Conservation (phyloP, 768 basidiomycete species). For the Agrocybe chaxingu region DNA sequence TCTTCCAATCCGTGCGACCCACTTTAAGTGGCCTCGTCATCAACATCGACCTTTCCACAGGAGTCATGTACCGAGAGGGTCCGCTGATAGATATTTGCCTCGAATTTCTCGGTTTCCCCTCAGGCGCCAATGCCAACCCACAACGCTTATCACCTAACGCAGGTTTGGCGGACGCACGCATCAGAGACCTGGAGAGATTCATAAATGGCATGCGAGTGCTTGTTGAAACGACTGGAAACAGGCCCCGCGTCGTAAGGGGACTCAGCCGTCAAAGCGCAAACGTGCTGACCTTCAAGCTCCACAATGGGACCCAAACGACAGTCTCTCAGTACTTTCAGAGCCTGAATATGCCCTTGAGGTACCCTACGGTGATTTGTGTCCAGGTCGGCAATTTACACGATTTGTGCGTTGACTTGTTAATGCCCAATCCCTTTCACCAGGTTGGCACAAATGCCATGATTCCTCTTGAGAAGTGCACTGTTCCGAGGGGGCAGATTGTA, state of each 20-base stretch:
- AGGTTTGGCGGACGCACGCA: too few species aligned
- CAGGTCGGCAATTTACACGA: conserved; percentile 36
- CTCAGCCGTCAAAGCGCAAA: conserved; percentile 50
- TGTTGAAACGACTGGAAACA: conserved; percentile 22
- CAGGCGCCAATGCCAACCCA: not conserved
- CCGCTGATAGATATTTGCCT: conserved; percentile 55
- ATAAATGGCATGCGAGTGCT: conserved; percentile 30
- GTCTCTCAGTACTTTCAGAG: conserved; percentile 36
- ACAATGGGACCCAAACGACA: conserved; percentile 41
- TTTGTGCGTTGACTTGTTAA: not conserved
- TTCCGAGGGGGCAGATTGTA: conserved; percentile 66
- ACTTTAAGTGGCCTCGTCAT: conserved; percentile 60
- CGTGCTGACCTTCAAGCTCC: conserved; percentile 42
- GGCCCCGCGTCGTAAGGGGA: conserved; percentile 50
- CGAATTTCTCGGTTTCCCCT: conserved; percentile 38
- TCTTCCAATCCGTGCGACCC: conserved; percentile 77
- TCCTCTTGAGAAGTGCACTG: conserved; percentile 65
- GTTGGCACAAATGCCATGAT: conserved; percentile 59
- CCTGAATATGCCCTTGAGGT: conserved; percentile 31
- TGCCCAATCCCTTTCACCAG: conserved; percentile 28
- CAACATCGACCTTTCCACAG: conserved; percentile 78
- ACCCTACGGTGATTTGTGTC: conserved; percentile 51
- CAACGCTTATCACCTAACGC: not conserved
- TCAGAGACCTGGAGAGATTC: conserved; percentile 28
- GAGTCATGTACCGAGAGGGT: conserved; percentile 71